Evolutionary conservation across 169 alveolate genomes (phyloP), one percentile per base, ranked within the genome.

Genomic region (Hepatocystis sp.): DNA sequence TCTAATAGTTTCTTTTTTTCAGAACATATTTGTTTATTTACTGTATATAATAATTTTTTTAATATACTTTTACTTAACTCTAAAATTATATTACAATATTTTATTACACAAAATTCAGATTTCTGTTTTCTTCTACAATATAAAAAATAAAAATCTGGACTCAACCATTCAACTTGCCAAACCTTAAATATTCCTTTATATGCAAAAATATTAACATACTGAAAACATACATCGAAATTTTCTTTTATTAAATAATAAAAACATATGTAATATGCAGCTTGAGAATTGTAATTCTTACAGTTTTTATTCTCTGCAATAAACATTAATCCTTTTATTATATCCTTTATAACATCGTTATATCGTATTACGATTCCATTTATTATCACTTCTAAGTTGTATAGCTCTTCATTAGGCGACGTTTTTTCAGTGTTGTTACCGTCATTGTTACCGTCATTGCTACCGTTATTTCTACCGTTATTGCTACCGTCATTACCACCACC

Each of bases 201-300:
- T 39, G 58, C 47, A 34, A 76, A 76, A 23, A 76, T 17, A 28
- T 58, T 76, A 46, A 76, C 46, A 15, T 76, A 76, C 4, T 76
- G 64, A 32, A 81, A 53, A 49, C 89, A 81, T 44, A 23, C 32
- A 1, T 15, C 30, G 30, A 49, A 81, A 63, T 81, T 81, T 44
- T 52, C 56, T 44, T 60, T 61, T 71, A 63, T 61, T 47, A 81
- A 60, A 51, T 63, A 81, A 28, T 81, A 81, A 15, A 51, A 42
- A 66, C 89, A 81, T 11, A 64, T n/a, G 32, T 81, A 63, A 42
- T 63, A 81, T 4, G 89, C 81, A 34, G 89, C 89, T 51, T 63
- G 67, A 2, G 67, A 49, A 44, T 64, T 81, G 28, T 81, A 81
- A 81, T 81, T 60, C 34, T 55, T 53, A 44, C 84, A 63, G 21